Percentiles rank a stretch among this genome's conserved stretches.
phyloP scores from a whole-genome alignment of 345 rosid species.

The Salix dunnii region DNA sequence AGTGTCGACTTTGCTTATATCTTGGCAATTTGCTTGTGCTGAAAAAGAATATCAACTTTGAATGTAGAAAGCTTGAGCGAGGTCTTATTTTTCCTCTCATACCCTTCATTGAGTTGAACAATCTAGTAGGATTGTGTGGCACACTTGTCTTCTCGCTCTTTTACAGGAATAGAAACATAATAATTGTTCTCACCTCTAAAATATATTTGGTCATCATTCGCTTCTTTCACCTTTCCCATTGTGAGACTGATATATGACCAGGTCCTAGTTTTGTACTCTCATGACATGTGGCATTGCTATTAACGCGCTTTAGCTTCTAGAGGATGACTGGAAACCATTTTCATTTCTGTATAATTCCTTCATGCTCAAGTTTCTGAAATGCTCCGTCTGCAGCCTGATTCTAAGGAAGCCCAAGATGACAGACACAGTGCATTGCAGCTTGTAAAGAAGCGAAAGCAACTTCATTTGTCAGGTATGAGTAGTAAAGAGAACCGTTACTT shows the following conservation, averaged over 20 bases:
- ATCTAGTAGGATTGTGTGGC: background rate
- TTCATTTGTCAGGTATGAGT: constrained; percentile 54
- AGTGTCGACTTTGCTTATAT: no score
- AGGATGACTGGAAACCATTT: background rate
- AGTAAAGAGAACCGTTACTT: constrained; percentile 39
- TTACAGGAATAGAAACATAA: background rate
- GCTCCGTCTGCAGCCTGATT: constrained; percentile 45
- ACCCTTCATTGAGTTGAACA: background rate
- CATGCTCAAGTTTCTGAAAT: background rate
- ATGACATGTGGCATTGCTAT: background rate
- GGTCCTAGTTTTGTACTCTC: background rate
- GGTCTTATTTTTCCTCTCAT: background rate
- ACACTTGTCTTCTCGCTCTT: background rate
- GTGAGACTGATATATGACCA: background rate
- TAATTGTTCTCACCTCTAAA: background rate
- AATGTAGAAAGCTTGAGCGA: background rate
- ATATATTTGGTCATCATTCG: background rate
- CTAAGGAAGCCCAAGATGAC: constrained; percentile 56
- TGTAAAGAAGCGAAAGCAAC: constrained; percentile 68
- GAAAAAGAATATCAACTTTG: background rate
- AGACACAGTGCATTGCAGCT: constrained; percentile 52
- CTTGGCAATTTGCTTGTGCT: background rate
- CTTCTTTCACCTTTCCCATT: background rate
- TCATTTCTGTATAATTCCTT: background rate
- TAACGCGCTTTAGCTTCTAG: background rate